Conservation (phyloP, 2,329 filamentous ascomycete genomes). For the Rhinocladiella mackenziei region DNA sequence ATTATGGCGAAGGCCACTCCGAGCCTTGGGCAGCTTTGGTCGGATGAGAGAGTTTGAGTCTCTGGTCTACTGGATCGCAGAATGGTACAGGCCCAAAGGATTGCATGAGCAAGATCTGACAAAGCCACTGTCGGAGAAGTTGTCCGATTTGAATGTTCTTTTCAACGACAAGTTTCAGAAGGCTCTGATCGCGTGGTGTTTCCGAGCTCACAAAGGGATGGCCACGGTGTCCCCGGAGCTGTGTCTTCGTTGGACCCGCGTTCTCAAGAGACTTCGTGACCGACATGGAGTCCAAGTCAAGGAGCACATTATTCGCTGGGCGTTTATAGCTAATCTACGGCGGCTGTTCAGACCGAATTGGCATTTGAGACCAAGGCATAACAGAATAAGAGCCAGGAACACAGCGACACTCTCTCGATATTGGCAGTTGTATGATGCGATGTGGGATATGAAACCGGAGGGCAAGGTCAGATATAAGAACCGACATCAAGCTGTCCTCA, state of each 20-base stretch:
- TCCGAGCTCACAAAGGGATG: slow-evolving; percentile 30
- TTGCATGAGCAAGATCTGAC: slow-evolving; percentile 1
- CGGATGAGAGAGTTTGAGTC: slow-evolving; percentile 15
- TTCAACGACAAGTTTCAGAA: slow-evolving; percentile 45
- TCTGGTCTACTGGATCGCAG: slow-evolving; percentile 24
- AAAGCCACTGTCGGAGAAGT: slow-evolving; percentile 5
- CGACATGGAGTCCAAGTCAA: slow-evolving; percentile 18
- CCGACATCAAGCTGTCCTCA: no score
- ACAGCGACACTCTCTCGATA: slow-evolving; percentile 4
- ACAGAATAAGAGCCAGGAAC: slow-evolving; percentile 9
- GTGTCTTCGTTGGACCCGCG: slow-evolving; percentile 22
- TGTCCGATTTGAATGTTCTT: slow-evolving; percentile 35
- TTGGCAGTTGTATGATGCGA: slow-evolving; percentile 20
- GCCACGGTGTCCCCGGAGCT: slow-evolving; percentile 11
- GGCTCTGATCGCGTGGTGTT: slow-evolving; percentile 50
- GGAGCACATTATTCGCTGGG: slow-evolving; percentile 16
- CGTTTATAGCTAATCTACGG: slow-evolving; percentile 14
- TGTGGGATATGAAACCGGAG: slow-evolving; percentile 23
- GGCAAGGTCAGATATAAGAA: slow-evolving; percentile 11
- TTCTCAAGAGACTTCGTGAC: slow-evolving; percentile 21
- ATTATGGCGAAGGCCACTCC: slow-evolving; percentile 57
- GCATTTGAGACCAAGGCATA: slow-evolving; percentile 1
- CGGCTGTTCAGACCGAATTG: slow-evolving; percentile 14
- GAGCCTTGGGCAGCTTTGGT: slow-evolving; percentile 47
- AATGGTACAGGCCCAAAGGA: slow-evolving; percentile 16